Percentiles rank a stretch among this genome's conserved stretches.
These are phyloP conservation scores for Fusarium sp. DNA, from an alignment of 2,329 filamentous ascomycete genomes.

Conservation along the genomic window DNA sequence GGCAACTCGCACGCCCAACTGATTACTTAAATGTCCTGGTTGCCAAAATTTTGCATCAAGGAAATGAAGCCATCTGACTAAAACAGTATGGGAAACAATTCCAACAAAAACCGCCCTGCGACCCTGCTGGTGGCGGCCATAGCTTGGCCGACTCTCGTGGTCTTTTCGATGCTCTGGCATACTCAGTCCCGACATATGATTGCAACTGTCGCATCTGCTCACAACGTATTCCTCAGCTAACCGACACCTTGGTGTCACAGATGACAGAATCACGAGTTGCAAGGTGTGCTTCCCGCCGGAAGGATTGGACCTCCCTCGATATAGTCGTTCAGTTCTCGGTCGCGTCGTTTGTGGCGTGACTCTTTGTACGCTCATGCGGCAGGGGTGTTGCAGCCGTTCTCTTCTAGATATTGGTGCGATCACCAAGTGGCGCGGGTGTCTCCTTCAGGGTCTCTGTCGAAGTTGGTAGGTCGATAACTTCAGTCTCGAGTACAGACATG, in stretches of 20 bases:
- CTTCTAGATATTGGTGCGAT: constrained; percentile 30
- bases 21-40: neutral
- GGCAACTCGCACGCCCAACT: neutral
- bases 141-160: neutral
- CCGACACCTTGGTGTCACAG: neutral
- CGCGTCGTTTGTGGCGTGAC: neutral
- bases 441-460: constrained; percentile 32
- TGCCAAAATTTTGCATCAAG: neutral
- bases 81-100: neutral
- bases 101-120: neutral
- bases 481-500: constrained; percentile 13
- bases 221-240: neutral
- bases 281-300: neutral
- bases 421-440: constrained; percentile 14
- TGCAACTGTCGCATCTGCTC: too few relatives aligned
- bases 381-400: neutral
- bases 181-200: neutral
- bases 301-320: too few relatives aligned
- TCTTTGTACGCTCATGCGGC: neutral
- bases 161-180: neutral
- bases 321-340: neutral
- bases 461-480: constrained; percentile 26
- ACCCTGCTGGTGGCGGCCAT: neutral
- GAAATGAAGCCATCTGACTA: neutral
- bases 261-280: neutral